Percentiles rank a stretch among this genome's conserved stretches.
Conservation (phyloP, 2,329 filamentous ascomycete genomes). For the Neofusicoccum parvum region DNA sequence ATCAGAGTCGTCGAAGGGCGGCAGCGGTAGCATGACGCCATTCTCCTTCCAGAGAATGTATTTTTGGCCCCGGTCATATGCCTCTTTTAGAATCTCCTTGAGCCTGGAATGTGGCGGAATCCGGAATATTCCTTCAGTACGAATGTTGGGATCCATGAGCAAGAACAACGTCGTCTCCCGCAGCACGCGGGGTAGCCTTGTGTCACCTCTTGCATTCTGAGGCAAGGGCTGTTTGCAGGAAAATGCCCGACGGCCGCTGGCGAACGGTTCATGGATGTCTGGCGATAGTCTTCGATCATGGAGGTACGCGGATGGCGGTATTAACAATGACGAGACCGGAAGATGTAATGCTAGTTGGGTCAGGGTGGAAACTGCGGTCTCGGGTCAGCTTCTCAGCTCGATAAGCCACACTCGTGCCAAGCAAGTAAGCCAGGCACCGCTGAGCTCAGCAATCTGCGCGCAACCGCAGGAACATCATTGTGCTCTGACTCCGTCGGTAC, state of each 20-base stretch:
- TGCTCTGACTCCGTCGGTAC: not conserved
- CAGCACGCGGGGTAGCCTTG: conserved; percentile 54
- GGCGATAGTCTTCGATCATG: conserved; percentile 54
- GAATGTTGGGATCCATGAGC: conserved; percentile 50
- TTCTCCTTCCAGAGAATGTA: conserved; percentile 57
- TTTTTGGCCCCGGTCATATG: conserved; percentile 58
- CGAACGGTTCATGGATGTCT: conserved; percentile 51
- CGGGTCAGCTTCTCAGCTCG: not conserved
- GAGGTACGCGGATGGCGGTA: conserved; percentile 57
- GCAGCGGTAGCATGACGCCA: conserved; percentile 34
- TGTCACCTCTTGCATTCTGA: conserved; percentile 45
- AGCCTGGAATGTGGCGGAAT: conserved; percentile 55
- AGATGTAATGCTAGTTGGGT: conserved; percentile 53
- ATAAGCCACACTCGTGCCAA: not conserved
- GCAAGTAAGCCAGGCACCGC: conserved; percentile 7
- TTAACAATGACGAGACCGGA: conserved; percentile 55
- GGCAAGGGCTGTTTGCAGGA: conserved; percentile 52
- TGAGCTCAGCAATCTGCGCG: conserved; percentile 7
- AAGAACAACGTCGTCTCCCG: conserved; percentile 57
- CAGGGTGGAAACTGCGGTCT: conserved; percentile 50
- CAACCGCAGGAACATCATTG: not conserved
- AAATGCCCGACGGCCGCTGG: conserved; percentile 50
- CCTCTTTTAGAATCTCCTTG: conserved; percentile 54
- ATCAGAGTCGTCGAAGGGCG: conserved; percentile 35
- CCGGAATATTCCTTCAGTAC: conserved; percentile 56